These are phyloP conservation scores for Stentor coeruleus DNA, from an alignment of 73 alveolate species.

Conservation along the genomic window DNA sequence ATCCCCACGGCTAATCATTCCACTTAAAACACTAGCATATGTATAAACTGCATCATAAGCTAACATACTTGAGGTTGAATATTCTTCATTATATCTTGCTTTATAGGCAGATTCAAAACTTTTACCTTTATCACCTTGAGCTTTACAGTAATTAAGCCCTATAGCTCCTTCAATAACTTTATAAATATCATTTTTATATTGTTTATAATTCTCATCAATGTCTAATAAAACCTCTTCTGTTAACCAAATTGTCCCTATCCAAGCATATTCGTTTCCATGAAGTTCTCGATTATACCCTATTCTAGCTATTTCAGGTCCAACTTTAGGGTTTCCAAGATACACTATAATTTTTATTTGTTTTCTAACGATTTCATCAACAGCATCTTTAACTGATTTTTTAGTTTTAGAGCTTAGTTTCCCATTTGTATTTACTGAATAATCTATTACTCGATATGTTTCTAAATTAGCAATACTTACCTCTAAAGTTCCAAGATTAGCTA, in stretches of 20 bases:
- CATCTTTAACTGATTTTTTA: constrained; percentile 9
- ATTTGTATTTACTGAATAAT: neutral
- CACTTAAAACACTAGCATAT: neutral
- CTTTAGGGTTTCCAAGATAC: neutral
- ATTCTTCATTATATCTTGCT: neutral
- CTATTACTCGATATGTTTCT: neutral
- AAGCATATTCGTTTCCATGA: constrained; percentile 2
- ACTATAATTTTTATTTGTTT: constrained; percentile 15
- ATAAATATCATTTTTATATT: neutral
- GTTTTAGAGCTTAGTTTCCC: neutral
- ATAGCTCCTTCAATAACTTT: constrained; percentile 17
- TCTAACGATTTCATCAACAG: neutral
- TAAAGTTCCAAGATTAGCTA: neutral
- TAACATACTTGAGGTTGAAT: neutral
- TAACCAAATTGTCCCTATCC: constrained; percentile 27
- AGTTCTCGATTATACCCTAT: constrained; percentile 21
- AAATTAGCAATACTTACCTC: constrained; percentile 13
- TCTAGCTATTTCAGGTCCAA: neutral
- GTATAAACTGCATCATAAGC: constrained; percentile 12
- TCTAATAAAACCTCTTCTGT: neutral
- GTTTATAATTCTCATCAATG: neutral
- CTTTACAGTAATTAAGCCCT: neutral
- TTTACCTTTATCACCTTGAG: neutral
- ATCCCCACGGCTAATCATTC: constrained; percentile 3
- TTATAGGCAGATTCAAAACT: neutral